phyloP scores from a whole-genome alignment of 306 rosid genomes.

The Cucumis hystrix region DNA sequence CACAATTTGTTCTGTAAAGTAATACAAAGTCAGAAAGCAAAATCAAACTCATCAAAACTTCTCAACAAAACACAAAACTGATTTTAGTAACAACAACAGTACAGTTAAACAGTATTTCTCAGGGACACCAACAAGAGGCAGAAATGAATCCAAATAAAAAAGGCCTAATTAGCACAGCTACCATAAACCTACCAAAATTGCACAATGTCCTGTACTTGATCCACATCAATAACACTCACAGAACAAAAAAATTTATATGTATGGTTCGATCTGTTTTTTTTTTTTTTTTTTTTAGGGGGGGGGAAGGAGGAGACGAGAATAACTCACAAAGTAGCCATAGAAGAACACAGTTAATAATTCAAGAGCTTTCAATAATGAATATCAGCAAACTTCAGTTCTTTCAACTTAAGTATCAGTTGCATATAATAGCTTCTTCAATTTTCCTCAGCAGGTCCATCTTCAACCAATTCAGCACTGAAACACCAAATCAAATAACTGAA shows the following conservation, averaged over 20 bases:
- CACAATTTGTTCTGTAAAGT: not conserved
- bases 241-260: constrained; percentile 3
- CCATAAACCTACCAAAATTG: constrained; percentile 35
- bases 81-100: not conserved
- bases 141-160: not conserved
- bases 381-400: not conserved
- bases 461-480: constrained; percentile 64
- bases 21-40: not conserved
- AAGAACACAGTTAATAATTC: constrained; percentile 4
- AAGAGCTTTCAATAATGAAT: constrained; percentile 6
- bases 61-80: not conserved
- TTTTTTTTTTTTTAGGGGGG: not conserved
- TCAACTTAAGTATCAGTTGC: constrained; percentile 11
- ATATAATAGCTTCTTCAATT: constrained; percentile 17
- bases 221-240: constrained; percentile 10
- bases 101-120: not conserved
- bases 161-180: not conserved
- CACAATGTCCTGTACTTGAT: constrained; percentile 12
- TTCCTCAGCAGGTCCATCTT: constrained; percentile 34
- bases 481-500: constrained; percentile 11
- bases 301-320: not conserved
- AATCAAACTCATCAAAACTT: not conserved
- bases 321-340: constrained; percentile 16
- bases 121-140: not conserved
- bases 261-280: not conserved